These are phyloP conservation scores for Thermothelomyces thermophilus DNA, from an alignment of 2,329 filamentous ascomycete species.

Conservation along the genomic window DNA sequence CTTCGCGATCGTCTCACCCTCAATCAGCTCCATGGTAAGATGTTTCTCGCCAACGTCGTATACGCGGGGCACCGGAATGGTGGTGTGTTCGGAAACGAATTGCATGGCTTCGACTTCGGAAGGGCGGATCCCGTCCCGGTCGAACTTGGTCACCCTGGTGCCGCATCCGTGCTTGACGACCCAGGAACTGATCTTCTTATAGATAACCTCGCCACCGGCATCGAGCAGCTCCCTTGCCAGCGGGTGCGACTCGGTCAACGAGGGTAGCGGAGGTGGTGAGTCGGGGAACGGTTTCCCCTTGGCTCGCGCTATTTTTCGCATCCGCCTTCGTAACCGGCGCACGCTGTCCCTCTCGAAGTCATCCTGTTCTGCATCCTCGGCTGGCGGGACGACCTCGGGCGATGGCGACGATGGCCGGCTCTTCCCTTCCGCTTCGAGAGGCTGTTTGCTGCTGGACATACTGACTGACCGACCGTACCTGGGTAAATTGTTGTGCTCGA, in stretches of 20 bases:
- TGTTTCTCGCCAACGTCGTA: conserved; percentile 4
- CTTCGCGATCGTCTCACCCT: neutral
- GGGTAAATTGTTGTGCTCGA: neutral
- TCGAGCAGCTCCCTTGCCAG: neutral
- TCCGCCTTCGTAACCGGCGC: neutral
- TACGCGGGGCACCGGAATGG: conserved; percentile 14
- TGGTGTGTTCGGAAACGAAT: conserved; percentile 8
- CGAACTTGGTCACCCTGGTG: neutral
- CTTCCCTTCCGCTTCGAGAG: neutral
- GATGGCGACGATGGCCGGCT: neutral
- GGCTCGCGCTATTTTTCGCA: neutral
- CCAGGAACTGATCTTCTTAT: neutral
- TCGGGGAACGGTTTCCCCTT: neutral
- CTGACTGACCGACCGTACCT: neutral
- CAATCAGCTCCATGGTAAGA: conserved; percentile 10
- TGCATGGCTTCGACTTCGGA: conserved; percentile 15
- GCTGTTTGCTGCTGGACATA: neutral
- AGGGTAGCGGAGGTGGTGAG: neutral
- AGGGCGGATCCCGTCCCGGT: neutral
- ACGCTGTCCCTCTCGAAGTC: neutral
- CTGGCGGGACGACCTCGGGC: neutral
- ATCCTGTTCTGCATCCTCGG: no score
- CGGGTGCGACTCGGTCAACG: neutral
- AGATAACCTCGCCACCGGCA: neutral
- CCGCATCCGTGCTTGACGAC: conserved; percentile 1